These are phyloP conservation scores for Exophiala viscosa DNA, from an alignment of 2,329 filamentous ascomycete species.

Conservation along the genomic window DNA sequence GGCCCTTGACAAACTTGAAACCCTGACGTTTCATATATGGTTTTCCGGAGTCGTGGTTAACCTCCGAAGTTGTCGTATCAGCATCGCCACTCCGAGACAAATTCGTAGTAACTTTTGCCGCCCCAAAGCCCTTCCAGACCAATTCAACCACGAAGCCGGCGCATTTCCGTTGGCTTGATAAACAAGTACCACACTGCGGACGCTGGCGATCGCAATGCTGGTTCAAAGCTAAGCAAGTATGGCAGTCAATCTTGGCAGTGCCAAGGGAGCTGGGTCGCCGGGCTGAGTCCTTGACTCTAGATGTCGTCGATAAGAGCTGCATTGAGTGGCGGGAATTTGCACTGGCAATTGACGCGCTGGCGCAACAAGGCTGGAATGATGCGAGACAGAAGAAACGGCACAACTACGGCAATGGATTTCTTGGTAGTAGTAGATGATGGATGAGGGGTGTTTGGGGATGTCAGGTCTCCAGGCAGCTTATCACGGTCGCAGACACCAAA, in stretches of 20 bases:
- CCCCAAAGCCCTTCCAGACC: constrained; percentile 5
- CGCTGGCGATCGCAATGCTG: constrained; percentile 27
- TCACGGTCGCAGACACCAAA: no score
- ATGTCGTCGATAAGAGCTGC: neutral
- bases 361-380: no score
- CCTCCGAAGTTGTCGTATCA: neutral
- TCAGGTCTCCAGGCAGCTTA: no score
- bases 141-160: constrained; percentile 12
- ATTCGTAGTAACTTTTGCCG: neutral
- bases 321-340: no score
- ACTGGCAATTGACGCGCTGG: no score
- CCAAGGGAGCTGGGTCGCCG: constrained; percentile 24
- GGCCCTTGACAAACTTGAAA: constrained; percentile 7
- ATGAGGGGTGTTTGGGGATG: no score
- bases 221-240: constrained; percentile 26
- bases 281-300: neutral
- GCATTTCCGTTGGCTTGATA: constrained; percentile 22
- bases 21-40: neutral
- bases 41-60: neutral
- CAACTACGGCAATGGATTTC: no score
- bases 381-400: no score
- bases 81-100: neutral
- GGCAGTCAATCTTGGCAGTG: constrained; percentile 29
- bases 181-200: constrained; percentile 28
- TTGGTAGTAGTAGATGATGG: no score